A percentile compares a stretch with the other conserved stretches of the same genome.
These are phyloP conservation scores for Macrolepiota fuliginosa DNA, from an alignment of 768 basidiomycete genomes.

Conservation along the genomic window DNA sequence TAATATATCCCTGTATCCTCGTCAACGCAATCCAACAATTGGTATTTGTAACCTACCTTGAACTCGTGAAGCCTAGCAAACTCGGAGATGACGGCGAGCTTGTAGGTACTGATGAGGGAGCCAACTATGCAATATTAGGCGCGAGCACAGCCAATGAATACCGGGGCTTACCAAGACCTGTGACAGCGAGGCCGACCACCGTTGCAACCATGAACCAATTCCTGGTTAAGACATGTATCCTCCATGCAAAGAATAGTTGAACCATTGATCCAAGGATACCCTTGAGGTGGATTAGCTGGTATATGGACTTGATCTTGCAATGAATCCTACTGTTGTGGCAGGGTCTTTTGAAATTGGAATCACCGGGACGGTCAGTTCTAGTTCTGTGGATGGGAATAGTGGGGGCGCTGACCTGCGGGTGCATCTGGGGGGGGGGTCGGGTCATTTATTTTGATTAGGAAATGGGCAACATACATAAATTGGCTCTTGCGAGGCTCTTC, in stretches of 20 bases:
- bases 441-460: background rate
- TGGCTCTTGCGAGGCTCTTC: background rate
- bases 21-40: background rate
- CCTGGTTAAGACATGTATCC: background rate
- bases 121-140: background rate
- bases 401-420: background rate
- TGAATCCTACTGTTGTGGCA: background rate
- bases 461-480: background rate
- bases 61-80: background rate
- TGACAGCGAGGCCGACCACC: background rate
- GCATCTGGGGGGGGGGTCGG: background rate
- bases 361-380: background rate
- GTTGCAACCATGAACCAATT: background rate
- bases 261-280: background rate
- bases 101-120: background rate
- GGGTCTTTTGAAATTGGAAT: background rate
- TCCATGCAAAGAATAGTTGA: background rate
- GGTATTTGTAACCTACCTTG: background rate
- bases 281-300: background rate
- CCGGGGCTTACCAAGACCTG: background rate
- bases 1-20: background rate
- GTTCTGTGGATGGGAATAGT: background rate
- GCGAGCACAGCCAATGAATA: background rate
- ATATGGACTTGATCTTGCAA: background rate
- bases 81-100: background rate